These are phyloP conservation scores for Schizosaccharomyces osmophilus DNA, from an alignment of 805 yeast genomes.

Conservation along the genomic window DNA sequence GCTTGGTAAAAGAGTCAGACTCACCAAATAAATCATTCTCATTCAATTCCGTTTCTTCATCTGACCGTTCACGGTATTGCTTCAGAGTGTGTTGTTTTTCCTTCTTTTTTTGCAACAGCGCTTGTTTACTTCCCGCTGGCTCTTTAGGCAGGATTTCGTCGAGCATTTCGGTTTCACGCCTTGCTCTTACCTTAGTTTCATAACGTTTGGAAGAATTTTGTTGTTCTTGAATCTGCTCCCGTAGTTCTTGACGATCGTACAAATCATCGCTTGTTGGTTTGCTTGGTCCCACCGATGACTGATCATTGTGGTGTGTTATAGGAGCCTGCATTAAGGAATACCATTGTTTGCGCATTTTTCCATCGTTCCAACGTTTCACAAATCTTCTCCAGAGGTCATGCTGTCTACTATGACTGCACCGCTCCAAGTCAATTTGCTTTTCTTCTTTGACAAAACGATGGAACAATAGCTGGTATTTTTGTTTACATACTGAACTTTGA, in stretches of 20 bases:
- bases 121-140: background rate
- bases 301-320: background rate
- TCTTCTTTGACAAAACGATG: background rate
- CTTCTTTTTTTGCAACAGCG: background rate
- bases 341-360: background rate
- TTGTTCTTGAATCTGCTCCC: background rate
- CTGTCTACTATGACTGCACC: background rate
- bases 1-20: background rate
- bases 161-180: background rate
- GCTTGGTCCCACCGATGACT: background rate
- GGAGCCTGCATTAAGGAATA: background rate
- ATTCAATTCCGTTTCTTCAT: background rate
- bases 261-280: background rate
- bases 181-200: background rate
- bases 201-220: background rate
- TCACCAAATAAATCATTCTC: background rate
- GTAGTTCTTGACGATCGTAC: background rate
- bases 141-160: background rate
- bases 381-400: background rate
- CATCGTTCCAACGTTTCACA: background rate
- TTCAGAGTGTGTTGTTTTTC: background rate
- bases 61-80: background rate
- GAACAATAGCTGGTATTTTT: background rate
- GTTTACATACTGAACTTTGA: background rate
- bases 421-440: background rate